These are phyloP conservation scores for Boletus coccyginus DNA, from an alignment of 768 basidiomycete species.

Conservation along the genomic window DNA sequence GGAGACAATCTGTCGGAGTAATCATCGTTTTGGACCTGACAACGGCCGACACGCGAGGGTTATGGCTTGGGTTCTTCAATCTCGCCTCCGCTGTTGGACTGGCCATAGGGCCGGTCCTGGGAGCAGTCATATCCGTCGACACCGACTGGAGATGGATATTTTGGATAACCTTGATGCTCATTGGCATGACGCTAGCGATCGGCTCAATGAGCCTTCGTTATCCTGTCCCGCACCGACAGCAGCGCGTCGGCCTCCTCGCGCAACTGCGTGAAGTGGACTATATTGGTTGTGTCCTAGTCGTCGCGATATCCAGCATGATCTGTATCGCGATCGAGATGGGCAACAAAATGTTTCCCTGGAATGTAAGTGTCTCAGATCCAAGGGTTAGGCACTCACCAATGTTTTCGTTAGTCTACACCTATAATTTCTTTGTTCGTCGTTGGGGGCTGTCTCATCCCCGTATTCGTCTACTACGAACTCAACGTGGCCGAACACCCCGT, in stretches of 20 bases:
- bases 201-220: conserved; percentile 29
- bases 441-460: conserved; percentile 31
- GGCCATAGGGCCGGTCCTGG: conserved; percentile 46
- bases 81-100: conserved; percentile 41
- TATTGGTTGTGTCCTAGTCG: conserved; percentile 27
- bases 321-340: conserved; percentile 39
- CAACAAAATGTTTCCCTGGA: conserved; percentile 36
- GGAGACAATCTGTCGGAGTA: conserved; percentile 35
- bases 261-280: conserved; percentile 35
- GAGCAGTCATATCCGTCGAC: conserved; percentile 44
- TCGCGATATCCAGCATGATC: conserved; percentile 35
- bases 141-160: conserved; percentile 47
- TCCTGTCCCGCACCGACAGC: conserved; percentile 33
- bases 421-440: conserved; percentile 30
- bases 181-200: conserved; percentile 27
- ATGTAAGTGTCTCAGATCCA: conserved; percentile 19
- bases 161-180: conserved; percentile 39
- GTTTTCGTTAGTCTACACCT: conserved; percentile 22
- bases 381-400: conserved; percentile 1
- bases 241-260: conserved; percentile 31
- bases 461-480: conserved; percentile 36
- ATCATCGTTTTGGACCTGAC: conserved; percentile 36
- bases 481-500: conserved; percentile 32
- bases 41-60: conserved; percentile 34
- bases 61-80: conserved; percentile 37